Evolutionary conservation across 225 moss, liverwort and hornwort species (phyloP).

Genomic region (Lunularia cruciata): DNA sequence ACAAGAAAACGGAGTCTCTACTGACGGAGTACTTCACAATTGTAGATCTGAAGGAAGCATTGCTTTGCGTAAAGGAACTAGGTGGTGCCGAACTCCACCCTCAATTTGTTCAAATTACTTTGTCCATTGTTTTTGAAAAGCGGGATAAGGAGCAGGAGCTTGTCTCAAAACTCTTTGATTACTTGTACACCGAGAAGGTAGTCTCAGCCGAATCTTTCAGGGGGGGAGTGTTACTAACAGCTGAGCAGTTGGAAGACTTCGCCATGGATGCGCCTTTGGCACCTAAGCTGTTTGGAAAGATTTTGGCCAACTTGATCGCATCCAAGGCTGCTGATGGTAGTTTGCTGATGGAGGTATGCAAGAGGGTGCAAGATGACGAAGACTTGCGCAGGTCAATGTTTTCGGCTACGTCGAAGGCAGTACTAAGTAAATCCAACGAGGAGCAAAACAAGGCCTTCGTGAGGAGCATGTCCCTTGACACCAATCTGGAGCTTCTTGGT

Average conservation of each 20-base stretch:
- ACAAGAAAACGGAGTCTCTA: conserved; percentile 65
- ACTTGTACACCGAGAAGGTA: conserved; percentile 55
- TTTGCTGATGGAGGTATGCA: conserved; percentile 47
- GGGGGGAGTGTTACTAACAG: conserved; percentile 56
- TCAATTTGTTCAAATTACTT: conserved; percentile 63
- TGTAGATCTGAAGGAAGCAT: conserved; percentile 65
- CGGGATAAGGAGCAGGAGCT: conserved; percentile 60
- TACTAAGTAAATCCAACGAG: conserved; percentile 32
- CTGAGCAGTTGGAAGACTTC: conserved; percentile 72
- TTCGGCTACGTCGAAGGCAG: conserved; percentile 37
- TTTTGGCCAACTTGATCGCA: conserved; percentile 55
- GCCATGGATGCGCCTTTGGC: conserved; percentile 79
- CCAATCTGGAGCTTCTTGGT: conserved; percentile 39
- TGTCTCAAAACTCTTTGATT: conserved; percentile 64
- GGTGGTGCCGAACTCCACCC: conserved; percentile 55
- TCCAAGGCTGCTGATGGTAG: conserved; percentile 48
- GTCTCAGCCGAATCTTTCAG: conserved; percentile 58
- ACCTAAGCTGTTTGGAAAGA: conserved; percentile 61
- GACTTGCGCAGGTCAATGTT: conserved; percentile 50
- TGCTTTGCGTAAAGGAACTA: conserved; percentile 73
- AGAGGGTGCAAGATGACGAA: conserved; percentile 57
- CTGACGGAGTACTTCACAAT: conserved; percentile 72
- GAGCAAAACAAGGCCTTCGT: conserved; percentile 34
- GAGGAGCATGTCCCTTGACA: conserved; percentile 34
- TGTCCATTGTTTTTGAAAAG: conserved; percentile 60